Conservation (phyloP, 148 eudicot genomes). For the Fagopyrum tataricum region DNA sequence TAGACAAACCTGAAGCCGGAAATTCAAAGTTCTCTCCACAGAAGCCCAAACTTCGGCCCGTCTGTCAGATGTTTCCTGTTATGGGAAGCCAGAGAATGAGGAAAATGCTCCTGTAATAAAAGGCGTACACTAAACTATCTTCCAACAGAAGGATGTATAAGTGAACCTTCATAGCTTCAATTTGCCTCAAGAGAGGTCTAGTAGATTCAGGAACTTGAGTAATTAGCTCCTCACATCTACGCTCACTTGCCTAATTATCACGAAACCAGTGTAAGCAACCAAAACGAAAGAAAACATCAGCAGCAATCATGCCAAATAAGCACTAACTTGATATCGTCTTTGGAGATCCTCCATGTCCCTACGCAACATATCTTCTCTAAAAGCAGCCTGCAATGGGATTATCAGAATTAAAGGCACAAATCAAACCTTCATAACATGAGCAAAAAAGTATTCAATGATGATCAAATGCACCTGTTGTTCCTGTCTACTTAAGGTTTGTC, state of each 20-base stretch:
- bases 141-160: background rate
- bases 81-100: slow-evolving; percentile 19
- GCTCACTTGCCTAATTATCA: slow-evolving; percentile 77
- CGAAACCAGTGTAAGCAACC: slow-evolving; percentile 4
- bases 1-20: slow-evolving; percentile 72
- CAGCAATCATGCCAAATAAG: background rate
- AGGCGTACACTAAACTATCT: background rate
- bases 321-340: slow-evolving; percentile 80
- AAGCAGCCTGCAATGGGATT: slow-evolving; percentile 53
- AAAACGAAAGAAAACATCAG: background rate
- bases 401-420: background rate
- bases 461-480: slow-evolving; percentile 76
- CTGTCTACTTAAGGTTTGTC: slow-evolving; percentile 77
- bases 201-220: slow-evolving; percentile 96
- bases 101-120: background rate
- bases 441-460: background rate
- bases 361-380: slow-evolving; percentile 80
- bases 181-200: slow-evolving; percentile 92
- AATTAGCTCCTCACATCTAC: slow-evolving; percentile 89
- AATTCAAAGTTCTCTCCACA: slow-evolving; percentile 84
- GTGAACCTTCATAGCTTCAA: slow-evolving; percentile 94
- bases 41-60: slow-evolving; percentile 93
- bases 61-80: slow-evolving; percentile 79
- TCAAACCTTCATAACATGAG: background rate
- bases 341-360: slow-evolving; percentile 89